Evolutionary conservation across 2,329 filamentous ascomycete species (phyloP).

Genomic region (Ilyonectria robusta): DNA sequence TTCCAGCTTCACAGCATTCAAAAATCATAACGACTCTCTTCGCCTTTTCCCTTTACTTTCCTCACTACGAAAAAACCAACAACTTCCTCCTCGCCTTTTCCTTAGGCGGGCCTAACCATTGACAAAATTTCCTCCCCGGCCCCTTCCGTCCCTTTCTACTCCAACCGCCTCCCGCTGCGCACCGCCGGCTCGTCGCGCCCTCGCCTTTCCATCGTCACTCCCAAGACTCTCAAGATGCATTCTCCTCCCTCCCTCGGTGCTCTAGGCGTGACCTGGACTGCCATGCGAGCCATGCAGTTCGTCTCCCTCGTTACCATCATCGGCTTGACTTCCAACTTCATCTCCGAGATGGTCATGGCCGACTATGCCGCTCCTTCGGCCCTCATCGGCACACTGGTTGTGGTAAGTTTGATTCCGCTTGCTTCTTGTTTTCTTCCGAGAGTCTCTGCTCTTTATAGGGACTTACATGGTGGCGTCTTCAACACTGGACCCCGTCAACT

Average conservation of each 20-base stretch:
- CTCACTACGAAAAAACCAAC: conserved; percentile 21
- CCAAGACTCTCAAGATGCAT: conserved; percentile 53
- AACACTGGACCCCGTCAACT: conserved; percentile 23
- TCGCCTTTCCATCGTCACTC: conserved; percentile 59
- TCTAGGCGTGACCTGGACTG: conserved; percentile 83
- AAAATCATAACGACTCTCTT: conserved; percentile 29
- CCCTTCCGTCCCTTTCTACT: conserved; percentile 56
- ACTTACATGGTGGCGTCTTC: not conserved
- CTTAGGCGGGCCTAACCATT: conserved; percentile 37
- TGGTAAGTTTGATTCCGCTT: conserved; percentile 71
- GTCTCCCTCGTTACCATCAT: conserved; percentile 82
- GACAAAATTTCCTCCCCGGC: conserved; percentile 53
- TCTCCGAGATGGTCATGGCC: conserved; percentile 79
- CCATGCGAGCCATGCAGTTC: conserved; percentile 79
- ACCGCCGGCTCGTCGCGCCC: conserved; percentile 58
- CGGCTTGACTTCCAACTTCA: conserved; percentile 86
- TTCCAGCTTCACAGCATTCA: conserved; percentile 19
- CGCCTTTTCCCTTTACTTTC: conserved; percentile 16
- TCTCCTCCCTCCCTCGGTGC: conserved; percentile 73
- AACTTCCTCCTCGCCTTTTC: conserved; percentile 35
- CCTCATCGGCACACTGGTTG: conserved; percentile 82
- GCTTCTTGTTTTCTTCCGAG: not conserved
- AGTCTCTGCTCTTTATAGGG: not conserved
- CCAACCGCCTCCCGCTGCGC: conserved; percentile 58
- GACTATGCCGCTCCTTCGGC: conserved; percentile 78